These are phyloP conservation scores for Fraxinus greggii DNA, from an alignment of 305 asterid genomes.

Conservation along the genomic window DNA sequence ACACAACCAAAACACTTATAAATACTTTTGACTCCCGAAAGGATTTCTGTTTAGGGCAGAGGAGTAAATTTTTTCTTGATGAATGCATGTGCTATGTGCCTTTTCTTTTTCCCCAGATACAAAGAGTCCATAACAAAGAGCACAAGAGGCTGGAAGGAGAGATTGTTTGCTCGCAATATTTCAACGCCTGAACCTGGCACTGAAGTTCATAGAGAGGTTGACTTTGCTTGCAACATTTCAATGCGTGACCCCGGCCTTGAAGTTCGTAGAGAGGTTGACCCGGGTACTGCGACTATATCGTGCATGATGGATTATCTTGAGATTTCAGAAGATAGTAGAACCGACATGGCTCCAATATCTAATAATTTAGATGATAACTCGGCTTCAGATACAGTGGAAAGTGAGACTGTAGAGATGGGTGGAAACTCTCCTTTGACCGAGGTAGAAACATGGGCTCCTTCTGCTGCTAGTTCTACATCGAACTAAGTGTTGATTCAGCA, in stretches of 20 bases:
- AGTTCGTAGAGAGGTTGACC: constrained; percentile 43
- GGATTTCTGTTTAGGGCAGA: not conserved
- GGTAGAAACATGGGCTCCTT: constrained; percentile 38
- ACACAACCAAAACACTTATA: not conserved
- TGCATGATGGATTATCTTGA: constrained; percentile 64
- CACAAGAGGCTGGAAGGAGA: constrained; percentile 94
- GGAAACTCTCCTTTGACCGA: constrained; percentile 38
- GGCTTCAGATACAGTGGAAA: constrained; percentile 29
- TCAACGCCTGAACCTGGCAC: constrained; percentile 38
- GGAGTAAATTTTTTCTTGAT: not conserved
- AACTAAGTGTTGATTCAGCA: constrained; percentile 31
- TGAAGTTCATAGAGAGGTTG: constrained; percentile 47
- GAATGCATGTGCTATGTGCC: not conserved
- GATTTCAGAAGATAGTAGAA: constrained; percentile 41
- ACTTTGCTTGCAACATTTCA: constrained; percentile 56
- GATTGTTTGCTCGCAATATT: constrained; percentile 65
- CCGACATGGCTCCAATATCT: constrained; percentile 32
- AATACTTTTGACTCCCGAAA: not conserved
- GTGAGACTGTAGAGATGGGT: constrained; percentile 27
- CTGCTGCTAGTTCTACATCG: constrained; percentile 52
- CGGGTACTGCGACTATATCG: constrained; percentile 40
- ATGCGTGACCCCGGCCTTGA: constrained; percentile 40
- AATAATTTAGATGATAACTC: constrained; percentile 31
- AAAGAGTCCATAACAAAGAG: constrained; percentile 86
- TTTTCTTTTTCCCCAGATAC: constrained; percentile 44